Percentiles rank a stretch among this genome's conserved stretches.
Evolutionary conservation across 1,284 basidiomycete genomes (phyloP).

Genomic region (Ceratorhiza oryzae-sativae): DNA sequence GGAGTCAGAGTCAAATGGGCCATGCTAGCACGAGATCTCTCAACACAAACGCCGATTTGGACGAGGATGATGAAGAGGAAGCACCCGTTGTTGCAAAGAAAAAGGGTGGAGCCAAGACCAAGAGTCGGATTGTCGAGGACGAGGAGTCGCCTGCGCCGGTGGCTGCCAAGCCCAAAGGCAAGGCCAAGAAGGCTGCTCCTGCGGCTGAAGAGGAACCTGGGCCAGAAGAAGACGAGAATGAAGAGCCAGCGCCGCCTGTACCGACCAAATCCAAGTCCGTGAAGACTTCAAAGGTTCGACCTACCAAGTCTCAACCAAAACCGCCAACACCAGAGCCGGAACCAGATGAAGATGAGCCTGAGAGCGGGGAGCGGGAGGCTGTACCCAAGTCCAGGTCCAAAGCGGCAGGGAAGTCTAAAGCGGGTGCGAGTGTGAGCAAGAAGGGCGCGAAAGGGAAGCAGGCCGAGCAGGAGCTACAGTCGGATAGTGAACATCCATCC

Average conservation of each 20-base stretch:
- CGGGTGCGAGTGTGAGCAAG: neutral
- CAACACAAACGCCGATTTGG: neutral
- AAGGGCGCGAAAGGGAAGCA: constrained; percentile 20
- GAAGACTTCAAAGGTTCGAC: constrained; percentile 5
- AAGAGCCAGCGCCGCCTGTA: constrained; percentile 1
- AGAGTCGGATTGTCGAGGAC: constrained; percentile 1
- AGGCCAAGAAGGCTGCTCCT: constrained; percentile 4
- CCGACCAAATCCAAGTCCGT: constrained; percentile 1
- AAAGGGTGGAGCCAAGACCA: constrained; percentile 9
- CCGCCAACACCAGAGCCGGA: constrained; percentile 18
- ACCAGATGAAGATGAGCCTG: neutral
- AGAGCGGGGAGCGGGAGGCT: neutral
- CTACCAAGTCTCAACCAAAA: constrained; percentile 14
- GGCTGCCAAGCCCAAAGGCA: neutral
- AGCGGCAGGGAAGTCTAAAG: too few species aligned
- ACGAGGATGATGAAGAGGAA: constrained; percentile 21
- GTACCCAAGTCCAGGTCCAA: constrained; percentile 6
- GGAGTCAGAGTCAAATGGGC: constrained; percentile 34
- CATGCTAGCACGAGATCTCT: constrained; percentile 1
- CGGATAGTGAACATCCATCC: neutral
- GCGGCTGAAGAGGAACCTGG: neutral
- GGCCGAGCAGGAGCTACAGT: neutral
- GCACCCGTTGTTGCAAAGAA: constrained; percentile 5
- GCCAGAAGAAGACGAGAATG: constrained; percentile 27
- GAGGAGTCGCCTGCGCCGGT: neutral